Percentiles rank a stretch among this genome's conserved stretches.
phyloP scores from a whole-genome alignment of 2,329 filamentous ascomycete species.

The Pseudocercospora macadamiae region DNA sequence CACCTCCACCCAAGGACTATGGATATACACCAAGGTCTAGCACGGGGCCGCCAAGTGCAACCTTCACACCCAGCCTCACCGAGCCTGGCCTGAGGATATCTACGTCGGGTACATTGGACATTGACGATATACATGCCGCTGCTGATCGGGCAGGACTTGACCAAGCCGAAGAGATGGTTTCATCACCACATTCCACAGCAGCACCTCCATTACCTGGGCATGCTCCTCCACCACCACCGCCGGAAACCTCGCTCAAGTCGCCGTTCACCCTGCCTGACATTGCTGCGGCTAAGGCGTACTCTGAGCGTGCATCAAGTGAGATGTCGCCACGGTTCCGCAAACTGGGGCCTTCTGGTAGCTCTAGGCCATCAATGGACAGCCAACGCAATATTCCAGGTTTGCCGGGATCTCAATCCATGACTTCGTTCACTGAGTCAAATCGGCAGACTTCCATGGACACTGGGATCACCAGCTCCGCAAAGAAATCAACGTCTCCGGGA shows the following conservation, averaged over 20 bases:
- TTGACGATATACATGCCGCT: slow-evolving; percentile 43
- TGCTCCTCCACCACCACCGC: slow-evolving; percentile 52
- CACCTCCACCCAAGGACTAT: slow-evolving; percentile 48
- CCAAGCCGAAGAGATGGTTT: slow-evolving; percentile 17
- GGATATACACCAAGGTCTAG: slow-evolving; percentile 41
- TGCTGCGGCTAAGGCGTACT: slow-evolving; percentile 23
- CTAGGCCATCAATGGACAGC: slow-evolving; percentile 37
- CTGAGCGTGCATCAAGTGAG: slow-evolving; percentile 35
- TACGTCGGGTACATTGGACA: slow-evolving; percentile 35
- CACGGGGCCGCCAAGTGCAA: slow-evolving; percentile 31
- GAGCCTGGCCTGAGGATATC: slow-evolving; percentile 35
- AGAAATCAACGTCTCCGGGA: slow-evolving; percentile 31
- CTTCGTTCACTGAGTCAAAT: slow-evolving; percentile 37
- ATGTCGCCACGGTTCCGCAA: slow-evolving; percentile 34
- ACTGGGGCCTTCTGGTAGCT: slow-evolving; percentile 35
- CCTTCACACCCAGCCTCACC: slow-evolving; percentile 24
- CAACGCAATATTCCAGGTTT: slow-evolving; percentile 31
- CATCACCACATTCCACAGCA: slow-evolving; percentile 26
- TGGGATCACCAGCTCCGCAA: slow-evolving; percentile 25
- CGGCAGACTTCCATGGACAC: slow-evolving; percentile 33
- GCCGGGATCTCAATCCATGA: slow-evolving; percentile 38
- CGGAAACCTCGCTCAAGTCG: slow-evolving; percentile 20
- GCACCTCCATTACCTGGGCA: slow-evolving; percentile 48
- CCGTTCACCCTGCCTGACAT: slow-evolving; percentile 33
- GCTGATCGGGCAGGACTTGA: slow-evolving; percentile 24